Percentiles rank a stretch among this genome's conserved stretches.
These are phyloP conservation scores for Bretschneidera sinensis DNA, from an alignment of 345 rosid species.

Conservation along the genomic window DNA sequence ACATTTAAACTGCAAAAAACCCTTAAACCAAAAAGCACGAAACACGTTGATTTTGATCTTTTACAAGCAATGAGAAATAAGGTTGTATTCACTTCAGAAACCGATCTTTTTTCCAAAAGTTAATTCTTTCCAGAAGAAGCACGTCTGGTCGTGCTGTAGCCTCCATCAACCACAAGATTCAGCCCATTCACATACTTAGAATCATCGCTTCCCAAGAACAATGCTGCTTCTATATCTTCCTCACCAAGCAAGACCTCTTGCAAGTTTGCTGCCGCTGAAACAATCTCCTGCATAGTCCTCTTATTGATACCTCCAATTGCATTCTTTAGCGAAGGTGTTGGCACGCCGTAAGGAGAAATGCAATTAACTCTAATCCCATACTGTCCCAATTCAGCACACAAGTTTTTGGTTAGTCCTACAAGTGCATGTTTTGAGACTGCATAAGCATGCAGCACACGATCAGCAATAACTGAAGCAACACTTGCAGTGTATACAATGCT, in stretches of 20 bases:
- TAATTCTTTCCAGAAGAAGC: too few species aligned
- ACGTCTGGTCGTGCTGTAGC: too few species aligned
- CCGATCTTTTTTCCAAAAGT: too few species aligned
- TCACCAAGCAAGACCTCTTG: background rate
- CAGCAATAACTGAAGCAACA: conserved; percentile 61
- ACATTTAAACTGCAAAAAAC: too few species aligned
- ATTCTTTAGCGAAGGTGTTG: conserved; percentile 66
- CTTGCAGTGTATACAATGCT: conserved; percentile 76
- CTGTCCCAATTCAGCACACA: conserved; percentile 59
- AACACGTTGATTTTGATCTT: too few species aligned
- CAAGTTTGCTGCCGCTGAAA: background rate
- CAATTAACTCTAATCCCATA: conserved; percentile 67
- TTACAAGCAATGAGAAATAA: too few species aligned
- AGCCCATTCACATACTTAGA: conserved; percentile 83
- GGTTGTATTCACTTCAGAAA: too few species aligned
- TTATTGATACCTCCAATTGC: conserved; percentile 38
- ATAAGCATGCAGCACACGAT: conserved; percentile 70
- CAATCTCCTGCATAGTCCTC: background rate
- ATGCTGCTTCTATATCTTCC: conserved; percentile 74
- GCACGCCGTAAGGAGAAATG: conserved; percentile 75
- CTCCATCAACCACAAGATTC: conserved; percentile 91
- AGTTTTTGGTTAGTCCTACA: conserved; percentile 51
- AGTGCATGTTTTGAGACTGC: conserved; percentile 53
- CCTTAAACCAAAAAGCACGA: too few species aligned
- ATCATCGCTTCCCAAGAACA: conserved; percentile 72